phyloP scores from a whole-genome alignment of 805 yeast genomes.

The Metschnikowia cubensis region DNA sequence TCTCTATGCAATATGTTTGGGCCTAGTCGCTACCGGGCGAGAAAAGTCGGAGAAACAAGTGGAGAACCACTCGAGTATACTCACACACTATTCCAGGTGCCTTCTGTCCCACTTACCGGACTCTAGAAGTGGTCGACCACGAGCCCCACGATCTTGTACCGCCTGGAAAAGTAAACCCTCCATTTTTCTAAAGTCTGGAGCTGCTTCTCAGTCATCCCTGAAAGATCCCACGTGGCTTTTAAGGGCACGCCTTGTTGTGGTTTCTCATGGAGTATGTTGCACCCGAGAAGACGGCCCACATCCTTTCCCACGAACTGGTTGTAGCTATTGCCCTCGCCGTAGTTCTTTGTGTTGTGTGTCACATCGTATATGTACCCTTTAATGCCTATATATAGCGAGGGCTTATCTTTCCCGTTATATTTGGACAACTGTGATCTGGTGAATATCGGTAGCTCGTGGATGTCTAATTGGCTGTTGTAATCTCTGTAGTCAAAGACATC shows the following conservation, averaged over 20 bases:
- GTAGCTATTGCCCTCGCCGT: slow-evolving; percentile 76
- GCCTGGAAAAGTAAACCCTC: slow-evolving; percentile 57
- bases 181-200: slow-evolving; percentile 65
- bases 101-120: background rate
- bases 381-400: slow-evolving; percentile 63
- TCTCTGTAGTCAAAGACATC: slow-evolving; percentile 22
- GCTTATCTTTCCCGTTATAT: slow-evolving; percentile 30
- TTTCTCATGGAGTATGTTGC: slow-evolving; percentile 41
- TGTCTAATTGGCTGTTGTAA: slow-evolving; percentile 30
- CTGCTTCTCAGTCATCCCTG: slow-evolving; percentile 57
- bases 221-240: slow-evolving; percentile 43
- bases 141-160: slow-evolving; percentile 37
- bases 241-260: slow-evolving; percentile 26
- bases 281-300: slow-evolving; percentile 71
- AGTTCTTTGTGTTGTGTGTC: slow-evolving; percentile 55
- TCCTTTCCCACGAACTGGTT: slow-evolving; percentile 72
- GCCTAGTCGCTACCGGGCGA: no score
- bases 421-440: slow-evolving; percentile 31
- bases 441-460: slow-evolving; percentile 28
- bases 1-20: no score
- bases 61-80: background rate
- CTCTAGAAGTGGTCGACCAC: slow-evolving; percentile 28
- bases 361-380: slow-evolving; percentile 80
- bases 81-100: background rate
- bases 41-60: no score